Conservation (phyloP, 2,329 filamentous ascomycete genomes). For the Blastomyces gilchristii region DNA sequence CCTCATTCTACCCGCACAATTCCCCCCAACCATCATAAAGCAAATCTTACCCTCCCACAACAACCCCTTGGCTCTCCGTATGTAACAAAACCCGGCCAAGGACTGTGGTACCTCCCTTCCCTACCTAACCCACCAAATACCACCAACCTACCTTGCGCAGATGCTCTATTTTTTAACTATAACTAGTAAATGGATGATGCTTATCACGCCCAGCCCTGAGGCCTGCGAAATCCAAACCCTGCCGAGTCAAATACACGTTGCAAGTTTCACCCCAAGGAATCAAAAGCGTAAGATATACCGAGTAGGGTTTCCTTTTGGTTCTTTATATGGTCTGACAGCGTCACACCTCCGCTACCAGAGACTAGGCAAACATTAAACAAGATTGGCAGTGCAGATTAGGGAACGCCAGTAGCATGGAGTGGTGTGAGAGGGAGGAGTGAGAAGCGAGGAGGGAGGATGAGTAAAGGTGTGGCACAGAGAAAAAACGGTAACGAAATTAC, state of each 20-base stretch:
- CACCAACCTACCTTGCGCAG: neutral
- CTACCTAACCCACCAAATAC: too few species aligned
- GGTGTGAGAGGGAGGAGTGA: neutral
- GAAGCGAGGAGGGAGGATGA: neutral
- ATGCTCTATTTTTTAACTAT: neutral
- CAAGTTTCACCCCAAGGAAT: neutral
- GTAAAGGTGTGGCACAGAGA: constrained; percentile 14
- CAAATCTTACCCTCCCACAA: neutral
- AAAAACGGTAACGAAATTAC: neutral
- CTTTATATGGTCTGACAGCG: neutral
- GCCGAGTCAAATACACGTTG: neutral
- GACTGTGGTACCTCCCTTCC: neutral
- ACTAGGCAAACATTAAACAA: neutral
- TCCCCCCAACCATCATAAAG: too few species aligned
- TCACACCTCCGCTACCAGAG: neutral
- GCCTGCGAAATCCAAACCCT: neutral
- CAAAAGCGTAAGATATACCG: neutral
- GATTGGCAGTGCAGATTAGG: too few species aligned
- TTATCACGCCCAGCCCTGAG: neutral
- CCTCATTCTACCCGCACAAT: too few species aligned
- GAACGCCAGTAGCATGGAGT: too few species aligned
- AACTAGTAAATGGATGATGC: neutral
- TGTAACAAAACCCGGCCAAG: neutral
- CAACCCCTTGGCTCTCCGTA: neutral
- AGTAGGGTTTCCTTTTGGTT: neutral